Conservation (phyloP, 1,139 yeast genomes). For the Geotrichum klebahnii region DNA sequence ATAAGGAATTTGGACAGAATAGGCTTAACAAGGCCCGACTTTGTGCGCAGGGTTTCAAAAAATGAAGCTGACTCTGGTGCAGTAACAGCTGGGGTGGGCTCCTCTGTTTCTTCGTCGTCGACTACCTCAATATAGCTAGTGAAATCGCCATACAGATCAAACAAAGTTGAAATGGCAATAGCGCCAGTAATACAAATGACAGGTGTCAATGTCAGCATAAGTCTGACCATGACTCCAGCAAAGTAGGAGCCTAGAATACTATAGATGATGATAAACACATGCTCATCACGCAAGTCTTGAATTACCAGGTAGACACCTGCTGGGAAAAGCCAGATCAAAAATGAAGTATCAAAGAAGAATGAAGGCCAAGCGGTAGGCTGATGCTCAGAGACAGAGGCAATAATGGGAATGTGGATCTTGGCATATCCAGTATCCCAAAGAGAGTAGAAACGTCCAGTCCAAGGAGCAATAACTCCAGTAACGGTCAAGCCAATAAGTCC, state of each 20-base stretch:
- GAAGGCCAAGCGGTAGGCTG: constrained; percentile 99
- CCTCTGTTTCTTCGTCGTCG: constrained; percentile 23
- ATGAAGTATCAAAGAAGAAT: constrained; percentile 87
- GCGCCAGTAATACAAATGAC: constrained; percentile 90
- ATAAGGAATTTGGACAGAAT: constrained; percentile 59
- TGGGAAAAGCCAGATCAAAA: constrained; percentile 97
- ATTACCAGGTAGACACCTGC: constrained; percentile 90
- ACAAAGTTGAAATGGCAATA: constrained; percentile 75
- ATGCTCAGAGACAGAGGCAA: constrained; percentile 98
- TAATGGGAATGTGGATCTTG: constrained; percentile 95
- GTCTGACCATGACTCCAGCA: constrained; percentile 98
- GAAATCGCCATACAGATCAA: constrained; percentile 77
- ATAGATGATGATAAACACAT: constrained; percentile 85
- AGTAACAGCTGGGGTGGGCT: constrained; percentile 12
- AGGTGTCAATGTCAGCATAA: constrained; percentile 95
- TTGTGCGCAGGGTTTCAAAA: constrained; percentile 23
- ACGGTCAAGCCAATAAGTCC: constrained; percentile 79
- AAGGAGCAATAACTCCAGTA: constrained; percentile 93
- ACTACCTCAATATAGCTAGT: constrained; percentile 29
- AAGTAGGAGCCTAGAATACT: constrained; percentile 90
- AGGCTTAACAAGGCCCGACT: constrained; percentile 33
- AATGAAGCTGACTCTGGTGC: constrained; percentile 23
- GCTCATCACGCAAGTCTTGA: constrained; percentile 87
- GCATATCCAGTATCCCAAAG: constrained; percentile 98
- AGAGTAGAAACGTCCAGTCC: constrained; percentile 99